Conservation (phyloP, 1,139 yeast genomes). For the Hanseniaspora gamundiae region DNA sequence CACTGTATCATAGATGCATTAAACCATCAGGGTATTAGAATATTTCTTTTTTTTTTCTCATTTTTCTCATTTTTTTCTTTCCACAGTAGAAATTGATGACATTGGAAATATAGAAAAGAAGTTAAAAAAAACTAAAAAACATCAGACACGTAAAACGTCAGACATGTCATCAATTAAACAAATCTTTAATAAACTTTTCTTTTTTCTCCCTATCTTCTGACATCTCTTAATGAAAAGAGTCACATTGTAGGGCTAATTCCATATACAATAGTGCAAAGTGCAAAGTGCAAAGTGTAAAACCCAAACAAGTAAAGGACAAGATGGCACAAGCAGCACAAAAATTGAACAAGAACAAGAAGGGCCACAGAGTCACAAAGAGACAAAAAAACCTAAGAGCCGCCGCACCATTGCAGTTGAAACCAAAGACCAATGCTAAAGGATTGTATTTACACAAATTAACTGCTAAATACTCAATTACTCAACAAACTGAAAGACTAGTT, state of each 20-base stretch:
- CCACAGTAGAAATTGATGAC: background rate
- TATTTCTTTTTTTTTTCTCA: background rate
- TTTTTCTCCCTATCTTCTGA: too few relatives aligned
- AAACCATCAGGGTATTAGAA: too few relatives aligned
- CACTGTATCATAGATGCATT: too few relatives aligned
- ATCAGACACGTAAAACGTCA: background rate
- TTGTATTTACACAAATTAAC: slow-evolving; percentile 50
- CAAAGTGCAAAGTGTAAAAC: background rate
- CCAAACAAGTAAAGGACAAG: background rate
- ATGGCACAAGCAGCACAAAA: slow-evolving; percentile 32
- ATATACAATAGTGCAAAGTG: too few relatives aligned
- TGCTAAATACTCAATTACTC: slow-evolving; percentile 47
- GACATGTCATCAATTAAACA: background rate
- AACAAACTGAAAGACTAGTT: slow-evolving; percentile 71
- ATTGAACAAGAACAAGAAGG: slow-evolving; percentile 27
- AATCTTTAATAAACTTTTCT: too few relatives aligned
- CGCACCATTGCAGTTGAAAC: slow-evolving; percentile 63
- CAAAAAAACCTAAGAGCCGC: slow-evolving; percentile 54
- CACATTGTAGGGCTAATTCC: too few relatives aligned
- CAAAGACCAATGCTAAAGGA: slow-evolving; percentile 40
- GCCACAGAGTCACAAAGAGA: slow-evolving; percentile 28
- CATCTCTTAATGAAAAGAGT: too few relatives aligned
- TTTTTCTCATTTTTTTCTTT: background rate
- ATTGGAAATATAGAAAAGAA: background rate
- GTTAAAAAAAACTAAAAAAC: background rate